Percentiles rank a stretch among this genome's conserved stretches.
Conservation (phyloP, 2,329 filamentous ascomycete genomes). For the Colletotrichum falcatum region DNA sequence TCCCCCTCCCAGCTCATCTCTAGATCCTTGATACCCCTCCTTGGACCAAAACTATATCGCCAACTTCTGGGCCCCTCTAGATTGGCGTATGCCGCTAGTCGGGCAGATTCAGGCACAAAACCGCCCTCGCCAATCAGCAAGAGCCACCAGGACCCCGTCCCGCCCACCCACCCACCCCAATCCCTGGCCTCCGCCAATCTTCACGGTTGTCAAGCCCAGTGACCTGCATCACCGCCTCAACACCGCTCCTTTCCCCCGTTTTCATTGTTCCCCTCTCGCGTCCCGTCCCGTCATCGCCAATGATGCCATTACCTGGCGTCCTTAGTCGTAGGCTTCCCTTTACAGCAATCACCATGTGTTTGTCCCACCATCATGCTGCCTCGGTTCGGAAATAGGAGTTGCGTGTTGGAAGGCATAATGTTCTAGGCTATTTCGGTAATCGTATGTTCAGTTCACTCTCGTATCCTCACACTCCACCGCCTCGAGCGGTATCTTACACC, state of each 20-base stretch:
- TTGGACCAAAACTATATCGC: conserved; percentile 28
- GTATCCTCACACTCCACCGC: conserved; percentile 32
- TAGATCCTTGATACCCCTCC: conserved; percentile 16
- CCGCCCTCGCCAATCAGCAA: conserved; percentile 27
- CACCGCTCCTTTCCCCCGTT: conserved; percentile 36
- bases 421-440: conserved; percentile 39
- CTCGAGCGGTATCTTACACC: conserved; percentile 15
- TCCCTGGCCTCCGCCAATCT: conserved; percentile 35
- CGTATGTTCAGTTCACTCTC: conserved; percentile 35
- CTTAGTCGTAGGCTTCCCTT: conserved; percentile 18
- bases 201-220: conserved; percentile 38
- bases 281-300: conserved; percentile 35
- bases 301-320: conserved; percentile 13
- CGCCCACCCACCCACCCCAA: conserved; percentile 11
- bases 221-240: conserved; percentile 41
- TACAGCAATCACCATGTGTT: conserved; percentile 24
- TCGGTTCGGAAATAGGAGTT: conserved; percentile 28
- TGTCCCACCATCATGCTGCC: conserved; percentile 7
- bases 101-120: conserved; percentile 42
- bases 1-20: not conserved
- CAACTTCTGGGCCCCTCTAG: conserved; percentile 21
- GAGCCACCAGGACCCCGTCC: conserved; percentile 26
- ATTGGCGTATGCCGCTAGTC: conserved; percentile 41
- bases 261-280: conserved; percentile 22
- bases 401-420: conserved; percentile 32